These are phyloP conservation scores for Chlorella variabilis DNA, from an alignment of 163 green algal species.

Conservation along the genomic window DNA sequence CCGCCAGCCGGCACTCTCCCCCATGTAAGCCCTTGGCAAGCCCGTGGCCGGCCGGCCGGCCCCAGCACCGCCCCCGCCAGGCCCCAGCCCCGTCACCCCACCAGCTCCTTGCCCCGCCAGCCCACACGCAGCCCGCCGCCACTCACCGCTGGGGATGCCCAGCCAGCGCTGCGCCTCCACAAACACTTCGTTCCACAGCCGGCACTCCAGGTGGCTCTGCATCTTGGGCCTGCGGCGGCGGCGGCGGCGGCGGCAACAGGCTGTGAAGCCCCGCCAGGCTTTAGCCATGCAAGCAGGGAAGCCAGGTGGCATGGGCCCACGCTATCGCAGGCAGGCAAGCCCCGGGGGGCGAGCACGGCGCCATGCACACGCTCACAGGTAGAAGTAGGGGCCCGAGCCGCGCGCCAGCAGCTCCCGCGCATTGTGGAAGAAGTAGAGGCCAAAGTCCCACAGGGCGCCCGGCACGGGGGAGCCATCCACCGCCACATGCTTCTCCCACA, in stretches of 20 bases:
- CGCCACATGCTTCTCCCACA: slow-evolving; percentile 86
- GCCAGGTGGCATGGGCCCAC: too few relatives aligned
- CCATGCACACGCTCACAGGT: too few relatives aligned
- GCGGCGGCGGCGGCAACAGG: too few relatives aligned
- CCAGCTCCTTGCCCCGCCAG: background rate
- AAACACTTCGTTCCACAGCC: slow-evolving; percentile 89
- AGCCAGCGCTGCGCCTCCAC: slow-evolving; percentile 75
- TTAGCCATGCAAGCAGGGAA: background rate
- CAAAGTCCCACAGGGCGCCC: slow-evolving; percentile 87
- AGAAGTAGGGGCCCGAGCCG: slow-evolving; percentile 83
- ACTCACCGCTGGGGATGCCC: slow-evolving; percentile 64
- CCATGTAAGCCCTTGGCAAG: too few relatives aligned
- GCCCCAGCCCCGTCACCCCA: background rate
- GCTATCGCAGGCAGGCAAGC: too few relatives aligned
- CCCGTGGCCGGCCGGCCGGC: too few relatives aligned
- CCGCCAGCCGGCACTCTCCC: too few relatives aligned
- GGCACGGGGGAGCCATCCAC: slow-evolving; percentile 75
- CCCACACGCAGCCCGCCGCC: background rate
- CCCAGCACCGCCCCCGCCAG: too few relatives aligned
- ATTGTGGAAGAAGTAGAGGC: slow-evolving; percentile 92
- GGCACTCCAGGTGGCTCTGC: slow-evolving; percentile 87
- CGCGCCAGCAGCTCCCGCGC: slow-evolving; percentile 55
- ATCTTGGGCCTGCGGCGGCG: too few relatives aligned
- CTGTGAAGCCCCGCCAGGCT: too few relatives aligned
- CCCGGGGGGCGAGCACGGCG: too few relatives aligned